Percentiles rank a stretch among this genome's conserved stretches.
Conservation (phyloP, 1,284 basidiomycete species). For the Filobasidium uniguttulatum region DNA sequence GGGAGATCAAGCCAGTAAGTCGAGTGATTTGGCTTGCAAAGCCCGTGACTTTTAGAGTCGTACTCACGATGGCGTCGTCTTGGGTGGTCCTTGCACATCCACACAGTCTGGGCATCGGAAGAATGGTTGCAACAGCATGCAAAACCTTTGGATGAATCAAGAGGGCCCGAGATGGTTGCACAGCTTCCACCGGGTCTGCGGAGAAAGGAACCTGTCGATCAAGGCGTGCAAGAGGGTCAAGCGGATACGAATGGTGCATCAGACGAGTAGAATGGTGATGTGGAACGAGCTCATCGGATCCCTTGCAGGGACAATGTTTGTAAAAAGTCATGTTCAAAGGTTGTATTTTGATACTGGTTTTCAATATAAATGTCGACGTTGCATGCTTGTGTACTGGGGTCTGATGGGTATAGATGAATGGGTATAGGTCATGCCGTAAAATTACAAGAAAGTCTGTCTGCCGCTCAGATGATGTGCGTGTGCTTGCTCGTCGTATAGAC, state of each 20-base stretch:
- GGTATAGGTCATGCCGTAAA: too few relatives aligned
- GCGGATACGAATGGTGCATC: background rate
- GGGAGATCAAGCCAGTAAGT: slow-evolving; percentile 32
- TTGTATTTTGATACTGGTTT: too few relatives aligned
- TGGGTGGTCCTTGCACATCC: slow-evolving; percentile 1
- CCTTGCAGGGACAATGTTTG: background rate
- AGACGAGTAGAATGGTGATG: background rate
- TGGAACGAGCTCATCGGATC: background rate
- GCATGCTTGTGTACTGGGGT: too few relatives aligned
- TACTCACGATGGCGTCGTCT: background rate
- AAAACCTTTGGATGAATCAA: slow-evolving; percentile 20
- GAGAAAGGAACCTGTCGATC: background rate
- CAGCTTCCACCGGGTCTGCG: slow-evolving; percentile 3
- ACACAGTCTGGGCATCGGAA: slow-evolving; percentile 33
- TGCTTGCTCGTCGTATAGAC: too few relatives aligned
- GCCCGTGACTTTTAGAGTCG: background rate
- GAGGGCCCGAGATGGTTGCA: slow-evolving; percentile 14
- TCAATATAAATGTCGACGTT: too few relatives aligned
- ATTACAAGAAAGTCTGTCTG: too few relatives aligned
- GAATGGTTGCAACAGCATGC: slow-evolving; percentile 33
- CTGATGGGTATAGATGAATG: too few relatives aligned
- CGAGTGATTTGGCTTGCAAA: background rate
- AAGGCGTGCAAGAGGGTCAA: background rate
- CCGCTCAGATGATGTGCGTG: too few relatives aligned
- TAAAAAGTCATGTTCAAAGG: too few relatives aligned